Conservation (phyloP, 2,329 filamentous ascomycete genomes). For the Talaromyces sp. region DNA sequence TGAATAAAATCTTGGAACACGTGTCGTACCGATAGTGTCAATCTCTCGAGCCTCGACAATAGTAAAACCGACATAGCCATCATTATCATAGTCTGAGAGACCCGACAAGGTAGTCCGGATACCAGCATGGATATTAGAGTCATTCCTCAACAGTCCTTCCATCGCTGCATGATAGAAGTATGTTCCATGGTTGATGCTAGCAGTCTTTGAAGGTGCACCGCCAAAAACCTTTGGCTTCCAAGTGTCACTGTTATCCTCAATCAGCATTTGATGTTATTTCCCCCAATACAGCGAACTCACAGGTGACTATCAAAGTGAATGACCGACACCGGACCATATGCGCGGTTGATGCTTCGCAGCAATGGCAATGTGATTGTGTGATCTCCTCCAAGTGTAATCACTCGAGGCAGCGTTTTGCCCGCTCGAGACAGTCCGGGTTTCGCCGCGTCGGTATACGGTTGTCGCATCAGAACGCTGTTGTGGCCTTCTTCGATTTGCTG, state of each 20-base stretch:
- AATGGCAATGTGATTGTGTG: conserved; percentile 45
- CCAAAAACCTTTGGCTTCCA: conserved; percentile 86
- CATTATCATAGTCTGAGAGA: conserved; percentile 76
- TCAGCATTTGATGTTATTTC: neutral
- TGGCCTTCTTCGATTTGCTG: conserved; percentile 84
- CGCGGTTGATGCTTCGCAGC: conserved; percentile 55
- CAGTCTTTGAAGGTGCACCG: conserved; percentile 69
- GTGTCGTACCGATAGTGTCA: conserved; percentile 52
- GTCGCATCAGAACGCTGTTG: conserved; percentile 65
- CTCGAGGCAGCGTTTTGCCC: conserved; percentile 69
- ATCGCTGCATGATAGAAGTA: conserved; percentile 81
- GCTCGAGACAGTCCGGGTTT: conserved; percentile 64
- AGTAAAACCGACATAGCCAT: conserved; percentile 78
- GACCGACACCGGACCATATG: conserved; percentile 63
- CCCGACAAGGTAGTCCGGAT: conserved; percentile 79
- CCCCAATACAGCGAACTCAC: conserved; percentile 22
- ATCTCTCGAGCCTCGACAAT: conserved; percentile 73
- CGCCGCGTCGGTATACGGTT: conserved; percentile 63
- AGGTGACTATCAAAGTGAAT: conserved; percentile 61
- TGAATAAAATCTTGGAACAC: neutral
- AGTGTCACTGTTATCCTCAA: conserved; percentile 35
- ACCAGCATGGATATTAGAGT: conserved; percentile 81
- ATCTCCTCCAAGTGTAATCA: conserved; percentile 65
- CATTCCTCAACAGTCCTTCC: conserved; percentile 73
- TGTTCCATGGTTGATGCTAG: conserved; percentile 78